Base-by-base conservation (phyloP, 148 eudicot genomes). In the Rhododendron kiyosumense region DNA sequence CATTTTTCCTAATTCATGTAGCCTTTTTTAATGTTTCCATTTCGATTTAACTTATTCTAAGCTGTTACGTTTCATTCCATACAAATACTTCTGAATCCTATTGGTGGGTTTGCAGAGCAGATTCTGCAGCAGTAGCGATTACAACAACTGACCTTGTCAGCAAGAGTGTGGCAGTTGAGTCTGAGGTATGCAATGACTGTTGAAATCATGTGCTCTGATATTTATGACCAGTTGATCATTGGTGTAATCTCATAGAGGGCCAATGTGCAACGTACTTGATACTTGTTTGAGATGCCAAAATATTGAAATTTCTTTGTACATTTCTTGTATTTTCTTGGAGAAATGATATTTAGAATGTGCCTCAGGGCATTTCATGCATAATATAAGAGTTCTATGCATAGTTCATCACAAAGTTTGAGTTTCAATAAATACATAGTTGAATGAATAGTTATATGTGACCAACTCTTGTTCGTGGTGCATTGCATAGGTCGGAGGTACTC, bases 101-200 rank as follows among this genome's bases (percentile, higher is more conserved):
- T 36, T 85, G 81, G 36, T 79, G 67, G 63, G n/a, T 88, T 86
- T 92, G 87, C 93, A 97, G 99, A 89, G 99, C 94, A 88, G 94
- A 94, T 89, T 95, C 95, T 79, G 98, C 99, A 74, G 98, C 99
- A 54, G 96, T 97, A 81, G 99, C 98, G 76, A 97, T 97, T 90
- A 97, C 99, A 6, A 97, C 99, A 80, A 97, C 99, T 71, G 99
- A 97, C 86, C 98, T 97, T 83, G 99, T 97, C 81, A 95, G 94
- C 90, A 97, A 97, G 89, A 95, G 96, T 88, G 99, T 95, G 76
- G 99, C 99, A 57, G 81, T 94, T 81, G 96, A 97, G 91, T 92
- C 92, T 63, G 92, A 95, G 98, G 99, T 93, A 87, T 75, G 90
- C 71, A 79, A 77, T 61, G 84, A 52, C 84, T 76, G 24, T 52